These are phyloP conservation scores for Rhinocladiella similis DNA, from an alignment of 2,329 filamentous ascomycete species.

Conservation along the genomic window DNA sequence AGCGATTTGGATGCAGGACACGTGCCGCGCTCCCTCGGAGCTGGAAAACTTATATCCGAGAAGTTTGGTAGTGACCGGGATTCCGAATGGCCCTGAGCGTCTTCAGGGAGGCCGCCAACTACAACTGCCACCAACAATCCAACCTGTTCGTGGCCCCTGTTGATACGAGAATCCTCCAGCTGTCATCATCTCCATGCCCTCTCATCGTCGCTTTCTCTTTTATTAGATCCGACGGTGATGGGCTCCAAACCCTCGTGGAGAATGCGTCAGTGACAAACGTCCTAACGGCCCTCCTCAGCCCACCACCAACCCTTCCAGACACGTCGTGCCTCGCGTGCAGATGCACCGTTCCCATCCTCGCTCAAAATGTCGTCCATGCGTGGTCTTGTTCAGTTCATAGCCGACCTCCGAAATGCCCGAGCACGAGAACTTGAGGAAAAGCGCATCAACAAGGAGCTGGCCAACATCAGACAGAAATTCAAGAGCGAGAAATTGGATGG, in stretches of 20 bases:
- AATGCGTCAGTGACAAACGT: conserved; percentile 3
- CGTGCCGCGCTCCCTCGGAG: not conserved
- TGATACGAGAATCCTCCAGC: not conserved
- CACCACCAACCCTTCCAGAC: not conserved
- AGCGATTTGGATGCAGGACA: too few relatives aligned
- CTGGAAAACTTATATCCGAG: not conserved
- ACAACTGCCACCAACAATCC: not conserved
- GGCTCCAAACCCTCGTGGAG: not conserved
- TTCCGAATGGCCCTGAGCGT: not conserved
- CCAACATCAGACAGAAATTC: conserved; percentile 98
- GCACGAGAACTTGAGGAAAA: conserved; percentile 97
- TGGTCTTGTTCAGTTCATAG: conserved; percentile 96
- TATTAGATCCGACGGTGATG: not conserved
- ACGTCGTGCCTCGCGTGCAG: not conserved
- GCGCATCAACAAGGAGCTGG: conserved; percentile 98
- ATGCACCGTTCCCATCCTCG: conserved; percentile 1
- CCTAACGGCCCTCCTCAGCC: conserved; percentile 2
- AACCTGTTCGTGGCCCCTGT: not conserved
- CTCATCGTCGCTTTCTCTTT: not conserved
- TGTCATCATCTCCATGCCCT: not conserved
- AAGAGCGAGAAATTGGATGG: conserved; percentile 91
- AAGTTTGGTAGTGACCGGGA: not conserved
- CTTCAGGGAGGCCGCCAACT: not conserved
- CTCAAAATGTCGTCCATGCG: conserved; percentile 44
- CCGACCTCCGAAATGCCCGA: conserved; percentile 89